Evolutionary conservation across 441 rosid genomes (phyloP).

Genomic region (Viola pubescens): DNA sequence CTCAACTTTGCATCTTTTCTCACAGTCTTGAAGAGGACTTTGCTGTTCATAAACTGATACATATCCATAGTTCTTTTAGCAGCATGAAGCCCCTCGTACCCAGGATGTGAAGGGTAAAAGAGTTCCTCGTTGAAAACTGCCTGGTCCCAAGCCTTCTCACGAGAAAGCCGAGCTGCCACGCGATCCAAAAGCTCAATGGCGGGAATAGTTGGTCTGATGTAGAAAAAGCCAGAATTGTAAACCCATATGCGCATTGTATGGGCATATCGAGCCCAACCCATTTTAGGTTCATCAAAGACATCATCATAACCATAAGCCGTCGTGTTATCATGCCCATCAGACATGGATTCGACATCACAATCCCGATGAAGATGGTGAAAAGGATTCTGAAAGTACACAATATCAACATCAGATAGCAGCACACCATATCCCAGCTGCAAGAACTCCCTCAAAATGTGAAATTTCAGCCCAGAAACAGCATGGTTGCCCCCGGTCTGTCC

Average conservation of each 20-base stretch:
- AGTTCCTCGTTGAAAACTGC: slow-evolving; percentile 91
- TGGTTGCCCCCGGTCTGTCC: slow-evolving; percentile 78
- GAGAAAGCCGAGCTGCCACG: slow-evolving; percentile 65
- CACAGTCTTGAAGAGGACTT: slow-evolving; percentile 83
- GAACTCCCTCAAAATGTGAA: slow-evolving; percentile 81
- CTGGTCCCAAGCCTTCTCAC: slow-evolving; percentile 70
- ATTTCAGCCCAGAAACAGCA: slow-evolving; percentile 87
- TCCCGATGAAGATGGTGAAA: slow-evolving; percentile 72
- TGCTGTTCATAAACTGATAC: slow-evolving; percentile 86
- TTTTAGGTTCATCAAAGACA: slow-evolving; percentile 74
- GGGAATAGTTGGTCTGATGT: slow-evolving; percentile 75
- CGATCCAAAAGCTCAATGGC: slow-evolving; percentile 87
- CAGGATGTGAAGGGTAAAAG: slow-evolving; percentile 78
- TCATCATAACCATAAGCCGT: slow-evolving; percentile 83
- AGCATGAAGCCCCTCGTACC: slow-evolving; percentile 69
- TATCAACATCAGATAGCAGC: slow-evolving; percentile 93
- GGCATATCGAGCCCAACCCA: slow-evolving; percentile 98
- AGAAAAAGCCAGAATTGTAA: slow-evolving; percentile 87
- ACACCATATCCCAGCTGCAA: slow-evolving; percentile 86
- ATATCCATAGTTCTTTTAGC: slow-evolving; percentile 86
- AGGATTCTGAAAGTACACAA: slow-evolving; percentile 79
- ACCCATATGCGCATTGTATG: slow-evolving; percentile 98
- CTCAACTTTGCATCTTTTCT: slow-evolving; percentile 57
- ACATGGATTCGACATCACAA: slow-evolving; percentile 92
- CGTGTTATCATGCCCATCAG: slow-evolving; percentile 71